Percentiles rank a stretch among this genome's conserved stretches.
Conservation (phyloP, 768 basidiomycete genomes). For the Kwoniella heveanensis region DNA sequence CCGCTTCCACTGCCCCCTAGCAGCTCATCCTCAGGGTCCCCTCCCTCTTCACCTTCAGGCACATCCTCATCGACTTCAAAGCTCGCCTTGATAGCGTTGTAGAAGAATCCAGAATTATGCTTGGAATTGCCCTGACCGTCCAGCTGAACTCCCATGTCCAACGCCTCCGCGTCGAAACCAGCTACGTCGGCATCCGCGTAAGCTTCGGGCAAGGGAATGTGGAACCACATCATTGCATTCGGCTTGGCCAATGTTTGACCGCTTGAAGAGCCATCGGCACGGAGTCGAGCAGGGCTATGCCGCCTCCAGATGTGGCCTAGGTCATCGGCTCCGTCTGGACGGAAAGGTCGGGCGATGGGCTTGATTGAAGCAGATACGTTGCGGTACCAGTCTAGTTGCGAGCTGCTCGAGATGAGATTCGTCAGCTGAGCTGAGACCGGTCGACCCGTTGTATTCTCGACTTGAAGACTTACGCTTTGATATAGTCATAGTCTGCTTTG, state of each 20-base stretch:
- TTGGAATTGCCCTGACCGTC: slow-evolving; percentile 59
- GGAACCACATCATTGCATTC: slow-evolving; percentile 96
- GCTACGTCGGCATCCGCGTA: slow-evolving; percentile 72
- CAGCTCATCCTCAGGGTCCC: slow-evolving; percentile 30
- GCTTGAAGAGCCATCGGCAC: background rate
- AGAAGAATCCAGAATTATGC: slow-evolving; percentile 75
- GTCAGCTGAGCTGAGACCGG: background rate
- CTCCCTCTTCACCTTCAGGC: slow-evolving; percentile 10
- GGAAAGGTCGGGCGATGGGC: slow-evolving; percentile 79
- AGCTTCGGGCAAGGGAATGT: slow-evolving; percentile 85
- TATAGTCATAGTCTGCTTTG: slow-evolving; percentile 82
- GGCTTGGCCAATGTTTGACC: slow-evolving; percentile 71
- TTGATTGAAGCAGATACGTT: slow-evolving; percentile 72
- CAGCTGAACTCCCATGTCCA: slow-evolving; percentile 71
- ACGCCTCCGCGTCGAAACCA: slow-evolving; percentile 62
- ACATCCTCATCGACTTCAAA: slow-evolving; percentile 70
- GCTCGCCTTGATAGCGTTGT: slow-evolving; percentile 73
- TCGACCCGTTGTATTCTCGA: too few species aligned
- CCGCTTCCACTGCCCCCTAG: slow-evolving; percentile 43
- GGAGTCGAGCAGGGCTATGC: background rate
- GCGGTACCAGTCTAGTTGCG: slow-evolving; percentile 88
- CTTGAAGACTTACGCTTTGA: slow-evolving; percentile 67
- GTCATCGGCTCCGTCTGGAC: slow-evolving; percentile 73
- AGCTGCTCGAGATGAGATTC: slow-evolving; percentile 56
- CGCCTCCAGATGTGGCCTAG: slow-evolving; percentile 69